Evolutionary conservation across 169 alveolate species (phyloP), one percentile per base, ranked within the genome.

Genomic region (Fabrea salina): DNA sequence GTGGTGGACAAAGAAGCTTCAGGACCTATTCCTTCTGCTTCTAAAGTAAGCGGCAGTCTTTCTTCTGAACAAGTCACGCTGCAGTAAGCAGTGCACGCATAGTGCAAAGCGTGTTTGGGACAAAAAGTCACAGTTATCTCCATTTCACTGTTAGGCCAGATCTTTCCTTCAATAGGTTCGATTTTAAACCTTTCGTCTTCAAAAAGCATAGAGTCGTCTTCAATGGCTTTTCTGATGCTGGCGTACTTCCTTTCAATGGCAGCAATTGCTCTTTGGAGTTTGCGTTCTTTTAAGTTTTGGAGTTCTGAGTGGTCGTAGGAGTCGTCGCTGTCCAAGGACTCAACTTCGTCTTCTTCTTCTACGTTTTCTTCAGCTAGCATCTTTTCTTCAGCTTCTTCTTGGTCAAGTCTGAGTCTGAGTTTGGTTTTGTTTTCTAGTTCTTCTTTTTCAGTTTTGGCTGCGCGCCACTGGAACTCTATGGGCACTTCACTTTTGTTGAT

Each of bases 11-110:
- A 87, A 25, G 87, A 53, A 8, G 97, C 98, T 80, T 95, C 90
- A 27, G 98, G 98, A 19, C 98, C 98, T 44, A 93, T 94, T 47
- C 98, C 98, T 80, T 89, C 86, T 8, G 97, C 98, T 75, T 90
- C 83, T 79, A 96, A 85, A 72, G 90, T 89, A 32, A 96, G 59
- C n/a, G 96, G 96, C 0, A 96, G 84, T 79, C 98, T 92, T 84
- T 96, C 97, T 72, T 87, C 95, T 75, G 92, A 89, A 86, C 96
- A 94, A 27, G 97, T 90, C 27, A 94, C 92, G 82, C 92, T 92
- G 84, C 97, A 96, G 82, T 92, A 96, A 0, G 98, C 97, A 7
- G 94, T 86, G 57, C 97, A 94, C 41, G 91, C 86, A 80, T 94
- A 96, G 57, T 91, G 93, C 72, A 91, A 83, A 7, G 98, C 97